Base-by-base conservation (phyloP, 129 eudicot genomes). In the Flaveria ramosissima region DNA sequence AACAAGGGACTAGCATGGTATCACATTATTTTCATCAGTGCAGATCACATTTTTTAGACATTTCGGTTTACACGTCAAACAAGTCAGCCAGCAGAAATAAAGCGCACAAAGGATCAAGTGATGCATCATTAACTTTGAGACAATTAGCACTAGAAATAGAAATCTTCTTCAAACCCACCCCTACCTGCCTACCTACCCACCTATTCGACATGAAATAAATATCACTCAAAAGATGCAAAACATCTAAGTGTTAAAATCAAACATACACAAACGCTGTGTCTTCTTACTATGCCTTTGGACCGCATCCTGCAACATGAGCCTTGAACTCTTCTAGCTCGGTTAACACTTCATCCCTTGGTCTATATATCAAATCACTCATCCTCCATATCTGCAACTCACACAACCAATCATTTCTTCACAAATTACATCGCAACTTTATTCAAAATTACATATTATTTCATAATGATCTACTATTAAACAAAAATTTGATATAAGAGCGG, bases 301-400 rank as follows among this genome's bases (percentile, higher is more conserved):
- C 79, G 73, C 96, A 87, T 68, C 75, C 78, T 16, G 83, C 81
- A 17, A 92, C 88, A 84, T 89, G 92, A 42, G 93, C 89, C 75
- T 88, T 89, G 81, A 92, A 92, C 56, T 86, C 84, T 57, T 90
- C 88, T n/a, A 92, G 83, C 85, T 90, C 98, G 3, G 89, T 82
- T 72, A 89, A 41, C 60, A 90, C 96, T 71, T 92, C 98, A 11
- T 88, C 92, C 69, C 84, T 87, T 0, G 93, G 94, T 79, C 93
- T 77, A 83, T 89, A 88, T 50, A 92, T 62, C 84, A 92, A 77
- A 78, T 92, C 97, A n/a, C 84, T 92, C 86, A 92, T 88, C 13
- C 97, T 86, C 97, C 97, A 90, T 19, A 93, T 72, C 98, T 92
- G 93, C 78, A 59, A 86, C 23, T 57, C 39, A 39, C 79, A 14